Evolutionary conservation across 2,329 filamentous ascomycete species (phyloP).

Genomic region (Colletotrichum agaves): DNA sequence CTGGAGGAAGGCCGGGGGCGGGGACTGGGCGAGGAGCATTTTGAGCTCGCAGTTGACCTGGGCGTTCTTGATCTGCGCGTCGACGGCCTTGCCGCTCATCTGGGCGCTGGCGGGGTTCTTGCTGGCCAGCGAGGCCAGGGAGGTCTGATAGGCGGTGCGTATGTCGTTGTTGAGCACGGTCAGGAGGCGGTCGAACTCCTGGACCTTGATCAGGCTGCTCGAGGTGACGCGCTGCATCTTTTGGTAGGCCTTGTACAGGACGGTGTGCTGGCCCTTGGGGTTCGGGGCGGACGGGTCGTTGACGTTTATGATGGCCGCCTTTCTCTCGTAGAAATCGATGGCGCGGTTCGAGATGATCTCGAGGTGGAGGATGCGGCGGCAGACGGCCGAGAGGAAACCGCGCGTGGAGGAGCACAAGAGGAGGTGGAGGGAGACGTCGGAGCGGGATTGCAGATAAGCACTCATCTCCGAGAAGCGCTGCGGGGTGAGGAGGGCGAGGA

Average conservation of each 20-base stretch:
- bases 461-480: constrained; percentile 61
- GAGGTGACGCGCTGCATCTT: constrained; percentile 63
- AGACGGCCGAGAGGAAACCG: constrained; percentile 76
- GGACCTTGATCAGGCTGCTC: constrained; percentile 65
- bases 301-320: constrained; percentile 51
- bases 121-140: constrained; percentile 55
- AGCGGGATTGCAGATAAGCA: constrained; percentile 62
- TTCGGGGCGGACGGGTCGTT: constrained; percentile 44
- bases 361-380: constrained; percentile 70
- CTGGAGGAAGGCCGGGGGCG: constrained; percentile 58
- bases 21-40: constrained; percentile 61
- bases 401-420: constrained; percentile 80
- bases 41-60: constrained; percentile 62
- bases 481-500: constrained; percentile 60
- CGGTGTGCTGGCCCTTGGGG: constrained; percentile 55
- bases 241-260: constrained; percentile 67
- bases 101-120: constrained; percentile 58
- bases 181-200: constrained; percentile 72
- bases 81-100: constrained; percentile 51
- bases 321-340: constrained; percentile 61
- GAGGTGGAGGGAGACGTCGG: constrained; percentile 69
- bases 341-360: constrained; percentile 60
- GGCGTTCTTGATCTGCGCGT: constrained; percentile 56
- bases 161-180: constrained; percentile 60
- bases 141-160: constrained; percentile 60